phyloP scores from a whole-genome alignment of 768 basidiomycete species.

The Trametopsis cervina region DNA sequence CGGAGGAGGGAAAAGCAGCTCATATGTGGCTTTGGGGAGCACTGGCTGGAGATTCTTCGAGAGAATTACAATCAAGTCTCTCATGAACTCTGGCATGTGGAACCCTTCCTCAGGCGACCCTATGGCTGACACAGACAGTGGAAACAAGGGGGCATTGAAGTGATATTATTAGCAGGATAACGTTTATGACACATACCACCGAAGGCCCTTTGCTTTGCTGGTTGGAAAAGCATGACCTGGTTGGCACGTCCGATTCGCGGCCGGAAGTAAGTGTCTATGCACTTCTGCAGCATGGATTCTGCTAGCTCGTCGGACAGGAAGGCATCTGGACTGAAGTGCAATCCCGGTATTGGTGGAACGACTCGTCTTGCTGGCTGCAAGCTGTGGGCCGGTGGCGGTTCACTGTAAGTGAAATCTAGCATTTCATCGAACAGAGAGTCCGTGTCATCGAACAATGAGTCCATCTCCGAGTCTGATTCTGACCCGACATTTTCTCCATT shows the following conservation, averaged over 20 bases:
- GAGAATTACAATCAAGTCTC: conserved; percentile 44
- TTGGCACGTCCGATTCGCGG: conserved; percentile 47
- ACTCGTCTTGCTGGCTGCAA: conserved; percentile 25
- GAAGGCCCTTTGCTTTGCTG: conserved; percentile 17
- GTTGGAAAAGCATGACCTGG: conserved; percentile 85
- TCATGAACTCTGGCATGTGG: conserved; percentile 50
- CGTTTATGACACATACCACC: background rate
- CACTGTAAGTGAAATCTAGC: background rate
- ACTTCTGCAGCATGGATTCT: conserved; percentile 40
- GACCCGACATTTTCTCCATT: no score
- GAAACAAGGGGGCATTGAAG: background rate
- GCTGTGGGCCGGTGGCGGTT: background rate
- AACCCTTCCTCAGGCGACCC: conserved; percentile 9
- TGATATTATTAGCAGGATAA: background rate
- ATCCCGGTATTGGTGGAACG: conserved; percentile 55
- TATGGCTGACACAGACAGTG: no score
- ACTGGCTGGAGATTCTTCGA: conserved; percentile 39
- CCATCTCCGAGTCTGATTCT: background rate
- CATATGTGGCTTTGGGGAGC: conserved; percentile 43
- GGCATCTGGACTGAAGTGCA: conserved; percentile 51
- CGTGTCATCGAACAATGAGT: conserved; percentile 8
- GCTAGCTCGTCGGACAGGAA: conserved; percentile 46
- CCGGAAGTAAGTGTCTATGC: conserved; percentile 51
- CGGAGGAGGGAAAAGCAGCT: conserved; percentile 52
- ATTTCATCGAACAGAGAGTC: conserved; percentile 49